Conservation (phyloP, 441 rosid genomes). For the Melastoma candidum region DNA sequence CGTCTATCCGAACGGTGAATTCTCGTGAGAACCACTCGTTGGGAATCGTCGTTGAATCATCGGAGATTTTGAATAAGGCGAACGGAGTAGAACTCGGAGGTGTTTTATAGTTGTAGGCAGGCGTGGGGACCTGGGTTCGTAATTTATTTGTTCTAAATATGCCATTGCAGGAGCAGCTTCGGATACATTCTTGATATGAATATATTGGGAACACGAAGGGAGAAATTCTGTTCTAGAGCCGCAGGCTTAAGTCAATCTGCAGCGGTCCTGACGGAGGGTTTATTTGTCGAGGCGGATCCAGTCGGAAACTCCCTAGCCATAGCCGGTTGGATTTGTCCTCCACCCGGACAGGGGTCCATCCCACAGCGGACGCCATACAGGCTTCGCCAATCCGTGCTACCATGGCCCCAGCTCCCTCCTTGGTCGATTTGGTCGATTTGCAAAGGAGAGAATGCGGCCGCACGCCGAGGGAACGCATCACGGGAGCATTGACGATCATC, state of each 20-base stretch:
- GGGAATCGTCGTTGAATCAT: not conserved
- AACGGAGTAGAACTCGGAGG: too few species aligned
- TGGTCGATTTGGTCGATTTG: slow-evolving; percentile 23
- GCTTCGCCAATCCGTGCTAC: slow-evolving; percentile 36
- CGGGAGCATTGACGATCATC: slow-evolving; percentile 28
- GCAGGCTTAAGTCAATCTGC: slow-evolving; percentile 57
- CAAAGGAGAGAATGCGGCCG: slow-evolving; percentile 51
- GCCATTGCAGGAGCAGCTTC: too few species aligned
- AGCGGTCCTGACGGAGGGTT: slow-evolving; percentile 30
- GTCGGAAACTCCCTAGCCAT: slow-evolving; percentile 75
- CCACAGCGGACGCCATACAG: slow-evolving; percentile 21
- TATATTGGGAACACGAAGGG: too few species aligned
- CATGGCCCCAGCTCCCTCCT: slow-evolving; percentile 27
- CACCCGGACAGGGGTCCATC: slow-evolving; percentile 28
- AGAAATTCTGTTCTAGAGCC: slow-evolving; percentile 21
- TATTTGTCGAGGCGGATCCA: slow-evolving; percentile 28
- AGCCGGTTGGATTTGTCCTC: slow-evolving; percentile 37
- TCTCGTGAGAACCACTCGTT: not conserved
- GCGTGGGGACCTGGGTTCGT: too few species aligned
- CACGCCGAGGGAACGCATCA: slow-evolving; percentile 46
- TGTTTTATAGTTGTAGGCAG: too few species aligned
- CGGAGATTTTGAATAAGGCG: not conserved
- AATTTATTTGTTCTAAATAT: too few species aligned
- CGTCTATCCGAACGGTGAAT: slow-evolving; percentile 38
- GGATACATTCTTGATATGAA: too few species aligned